These are phyloP conservation scores for Paracamarosporium sp. DNA, from an alignment of 2,329 filamentous ascomycete species.

Conservation along the genomic window DNA sequence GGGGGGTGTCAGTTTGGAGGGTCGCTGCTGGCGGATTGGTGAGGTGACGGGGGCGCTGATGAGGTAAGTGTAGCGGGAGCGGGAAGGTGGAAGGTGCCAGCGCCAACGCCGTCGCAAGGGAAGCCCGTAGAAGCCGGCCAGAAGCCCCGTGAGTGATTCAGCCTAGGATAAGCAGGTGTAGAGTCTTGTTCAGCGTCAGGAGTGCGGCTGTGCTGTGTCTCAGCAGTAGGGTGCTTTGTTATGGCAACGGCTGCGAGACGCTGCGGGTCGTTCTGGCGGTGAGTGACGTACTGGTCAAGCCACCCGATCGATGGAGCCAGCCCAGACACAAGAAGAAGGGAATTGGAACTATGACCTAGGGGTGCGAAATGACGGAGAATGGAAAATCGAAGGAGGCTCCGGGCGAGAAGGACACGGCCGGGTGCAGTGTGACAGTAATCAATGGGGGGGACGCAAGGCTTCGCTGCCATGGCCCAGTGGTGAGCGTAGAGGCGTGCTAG, in stretches of 20 bases:
- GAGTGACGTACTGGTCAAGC: constrained; percentile 7
- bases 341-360: neutral
- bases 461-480: too few species aligned
- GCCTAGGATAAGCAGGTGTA: constrained; percentile 13
- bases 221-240: neutral
- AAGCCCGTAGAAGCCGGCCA: constrained; percentile 28
- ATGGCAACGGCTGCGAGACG: constrained; percentile 8
- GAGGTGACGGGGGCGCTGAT: constrained; percentile 1
- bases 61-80: constrained; percentile 9
- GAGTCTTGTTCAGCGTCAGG: neutral
- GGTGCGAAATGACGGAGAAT: neutral
- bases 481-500: constrained; percentile 1
- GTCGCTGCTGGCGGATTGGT: constrained; percentile 19
- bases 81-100: constrained; percentile 4
- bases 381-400: neutral
- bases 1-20: constrained; percentile 1
- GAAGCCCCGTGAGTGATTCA: constrained; percentile 10
- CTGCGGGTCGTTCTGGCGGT: constrained; percentile 9
- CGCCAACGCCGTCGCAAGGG: constrained; percentile 14
- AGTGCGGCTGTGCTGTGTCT: neutral
- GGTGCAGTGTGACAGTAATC: neutral
- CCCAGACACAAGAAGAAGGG: neutral
- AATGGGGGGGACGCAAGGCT: neutral
- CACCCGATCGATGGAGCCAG: constrained; percentile 4
- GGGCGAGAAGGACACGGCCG: neutral